A percentile compares a stretch with the other conserved stretches of the same genome.
Evolutionary conservation across 2,329 filamentous ascomycete species (phyloP).

Genomic region (Pochonia chlamydosporia): DNA sequence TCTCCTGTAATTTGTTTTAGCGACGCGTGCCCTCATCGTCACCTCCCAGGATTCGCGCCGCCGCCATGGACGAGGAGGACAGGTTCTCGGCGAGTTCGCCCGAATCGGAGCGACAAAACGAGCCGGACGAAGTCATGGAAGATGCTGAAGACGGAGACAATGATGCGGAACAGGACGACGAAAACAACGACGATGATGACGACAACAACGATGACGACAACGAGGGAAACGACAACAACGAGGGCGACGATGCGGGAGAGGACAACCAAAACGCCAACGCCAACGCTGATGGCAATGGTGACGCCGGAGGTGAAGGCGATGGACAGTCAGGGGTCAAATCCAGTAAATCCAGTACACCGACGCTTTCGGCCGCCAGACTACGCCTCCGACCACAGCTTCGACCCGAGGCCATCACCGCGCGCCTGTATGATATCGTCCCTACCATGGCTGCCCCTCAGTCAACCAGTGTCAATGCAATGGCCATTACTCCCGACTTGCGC

Average conservation of each 20-base stretch:
- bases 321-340: slow-evolving; percentile 5
- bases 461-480: slow-evolving; percentile 89
- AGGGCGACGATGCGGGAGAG: slow-evolving; percentile 32
- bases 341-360: slow-evolving; percentile 23
- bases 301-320: slow-evolving; percentile 1
- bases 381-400: slow-evolving; percentile 56
- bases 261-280: slow-evolving; percentile 18
- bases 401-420: slow-evolving; percentile 71
- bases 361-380: slow-evolving; percentile 10
- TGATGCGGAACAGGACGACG: slow-evolving; percentile 30
- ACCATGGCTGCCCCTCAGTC: slow-evolving; percentile 95
- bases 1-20: too few species aligned
- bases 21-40: too few species aligned
- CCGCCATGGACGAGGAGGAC: slow-evolving; percentile 26
- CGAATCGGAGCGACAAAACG: slow-evolving; percentile 31
- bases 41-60: too few species aligned
- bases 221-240: slow-evolving; percentile 34
- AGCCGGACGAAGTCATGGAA: slow-evolving; percentile 55
- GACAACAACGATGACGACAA: slow-evolving; percentile 29
- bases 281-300: slow-evolving; percentile 11
- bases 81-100: slow-evolving; percentile 24
- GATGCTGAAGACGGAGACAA: slow-evolving; percentile 36
- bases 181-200: slow-evolving; percentile 30
- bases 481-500: slow-evolving; percentile 86
- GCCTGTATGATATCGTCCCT: slow-evolving; percentile 88